Evolutionary conservation across 75 land plant species (phyloP).

Genomic region (Selaginella moellendorffii): DNA sequence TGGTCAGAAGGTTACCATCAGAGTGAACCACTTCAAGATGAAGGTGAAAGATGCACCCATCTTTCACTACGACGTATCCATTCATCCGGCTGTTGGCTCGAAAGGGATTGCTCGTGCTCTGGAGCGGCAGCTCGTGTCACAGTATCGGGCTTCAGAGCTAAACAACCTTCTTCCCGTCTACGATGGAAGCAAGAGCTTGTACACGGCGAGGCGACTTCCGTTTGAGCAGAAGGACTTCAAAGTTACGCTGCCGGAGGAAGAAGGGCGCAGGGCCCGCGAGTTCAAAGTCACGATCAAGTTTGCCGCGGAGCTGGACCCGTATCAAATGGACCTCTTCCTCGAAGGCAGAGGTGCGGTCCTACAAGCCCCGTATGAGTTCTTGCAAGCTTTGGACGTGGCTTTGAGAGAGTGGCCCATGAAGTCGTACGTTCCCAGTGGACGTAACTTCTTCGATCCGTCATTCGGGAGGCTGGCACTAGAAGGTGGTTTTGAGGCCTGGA

Average conservation of each 20-base stretch:
- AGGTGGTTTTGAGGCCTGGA: slow-evolving; percentile 53
- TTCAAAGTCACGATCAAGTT: too few species aligned
- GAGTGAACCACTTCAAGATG: slow-evolving; percentile 68
- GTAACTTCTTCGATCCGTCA: slow-evolving; percentile 47
- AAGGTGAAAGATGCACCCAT: slow-evolving; percentile 32
- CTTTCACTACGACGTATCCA: slow-evolving; percentile 61
- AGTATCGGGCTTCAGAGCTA: too few species aligned
- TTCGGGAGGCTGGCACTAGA: slow-evolving; percentile 50
- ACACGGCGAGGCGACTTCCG: slow-evolving; percentile 42
- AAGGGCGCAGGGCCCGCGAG: too few species aligned
- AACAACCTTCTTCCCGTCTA: too few species aligned
- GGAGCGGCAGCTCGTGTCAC: slow-evolving; percentile 40
- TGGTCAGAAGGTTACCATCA: slow-evolving; percentile 35
- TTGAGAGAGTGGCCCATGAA: slow-evolving; percentile 52
- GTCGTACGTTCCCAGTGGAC: slow-evolving; percentile 35
- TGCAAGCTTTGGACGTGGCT: slow-evolving; percentile 72
- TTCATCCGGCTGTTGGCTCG: slow-evolving; percentile 41
- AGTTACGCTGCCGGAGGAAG: too few species aligned
- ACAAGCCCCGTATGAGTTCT: slow-evolving; percentile 62
- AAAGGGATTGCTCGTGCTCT: slow-evolving; percentile 55
- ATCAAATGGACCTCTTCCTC: too few species aligned
- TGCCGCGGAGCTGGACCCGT: too few species aligned
- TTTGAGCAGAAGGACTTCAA: too few species aligned
- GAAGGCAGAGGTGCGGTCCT: slow-evolving; percentile 19
- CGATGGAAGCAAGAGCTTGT: slow-evolving; percentile 62